Evolutionary conservation across 331 rosid species (phyloP), one percentile per base, ranked within the genome.

Genomic region (Saraca asoca): DNA sequence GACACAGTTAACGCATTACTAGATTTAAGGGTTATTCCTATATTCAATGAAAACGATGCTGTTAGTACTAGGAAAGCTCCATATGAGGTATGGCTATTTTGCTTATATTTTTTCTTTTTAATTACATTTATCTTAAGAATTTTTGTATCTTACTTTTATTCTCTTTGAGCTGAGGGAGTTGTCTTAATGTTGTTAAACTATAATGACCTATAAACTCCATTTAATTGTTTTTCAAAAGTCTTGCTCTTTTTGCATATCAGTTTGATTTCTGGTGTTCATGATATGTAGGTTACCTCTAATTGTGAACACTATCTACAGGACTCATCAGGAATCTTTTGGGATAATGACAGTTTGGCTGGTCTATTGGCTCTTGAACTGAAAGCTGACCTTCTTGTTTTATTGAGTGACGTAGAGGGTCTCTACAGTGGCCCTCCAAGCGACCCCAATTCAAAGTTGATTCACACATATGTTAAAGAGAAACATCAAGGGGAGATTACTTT

Each of bases 1-100:
- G 97, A 88, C 16, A 91, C 97, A 0, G 95, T 91, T 51, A 73
- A 68, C 62, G 71, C 96, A 0, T 69, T 91, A 69, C 72, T 91
- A 61, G 62, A 59, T 34, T 65, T 84, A 72, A 85, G 88, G 82
- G 95, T 83, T 49, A 83, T 91, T 68, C 97, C 97, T 38, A 83
- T 91, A 67, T 91, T 91, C 87, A 91, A 88, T 39, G 96, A 91
- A 73, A 91, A 91, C 62, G 97, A 91, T 72, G 97, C 97, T 38
- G 95, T 91, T 48, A 91, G 97, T 60, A 85, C 96, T 37, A 86
- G 95, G 81, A 86, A 84, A 64, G 94, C 91, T 45, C 95, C 97
- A 9, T 84, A 85, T 51, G 83, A 84, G 90, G 97, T 86, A 75
- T 66, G 58, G 51, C 31, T 13, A 38, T 12, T 73, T 69, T 75